Evolutionary conservation across 768 basidiomycete species (phyloP).

Genomic region (Baorangia bicolor): DNA sequence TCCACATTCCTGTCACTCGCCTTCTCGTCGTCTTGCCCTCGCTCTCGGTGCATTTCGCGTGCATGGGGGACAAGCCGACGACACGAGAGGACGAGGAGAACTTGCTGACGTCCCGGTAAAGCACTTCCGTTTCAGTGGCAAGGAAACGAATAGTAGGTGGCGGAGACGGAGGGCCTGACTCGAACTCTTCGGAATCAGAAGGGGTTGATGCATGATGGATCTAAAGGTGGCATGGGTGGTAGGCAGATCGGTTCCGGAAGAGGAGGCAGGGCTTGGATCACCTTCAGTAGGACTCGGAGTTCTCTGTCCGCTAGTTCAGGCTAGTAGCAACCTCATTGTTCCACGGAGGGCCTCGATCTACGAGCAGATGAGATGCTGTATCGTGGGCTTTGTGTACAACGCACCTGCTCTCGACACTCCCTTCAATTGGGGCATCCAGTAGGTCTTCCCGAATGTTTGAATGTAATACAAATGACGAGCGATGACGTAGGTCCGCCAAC

Average conservation of each 20-base stretch:
- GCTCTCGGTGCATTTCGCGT: conserved; percentile 49
- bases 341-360: conserved; percentile 90
- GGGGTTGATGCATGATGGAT: conserved; percentile 59
- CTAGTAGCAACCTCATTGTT: conserved; percentile 89
- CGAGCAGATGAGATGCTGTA: conserved; percentile 8
- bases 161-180: conserved; percentile 45
- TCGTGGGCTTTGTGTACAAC: conserved; percentile 6
- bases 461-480: too few relatives aligned
- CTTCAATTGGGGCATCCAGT: conserved; percentile 67
- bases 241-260: conserved; percentile 52
- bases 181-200: conserved; percentile 66
- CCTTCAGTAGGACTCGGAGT: conserved; percentile 87
- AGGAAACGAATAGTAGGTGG: conserved; percentile 64
- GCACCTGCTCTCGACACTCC: conserved; percentile 88
- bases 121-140: conserved; percentile 75
- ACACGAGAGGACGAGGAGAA: conserved; percentile 82
- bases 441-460: too few relatives aligned
- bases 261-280: conserved; percentile 71
- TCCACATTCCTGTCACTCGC: conserved; percentile 71
- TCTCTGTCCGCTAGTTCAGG: too few relatives aligned
- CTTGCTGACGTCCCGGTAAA: conserved; percentile 87
- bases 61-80: conserved; percentile 74
- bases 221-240: conserved; percentile 63
- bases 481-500: too few relatives aligned
- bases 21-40: conserved; percentile 46